Percentiles rank a stretch among this genome's conserved stretches.
Conservation (phyloP, 2,329 filamentous ascomycete species). For the Allantophomopsis cytisporea region DNA sequence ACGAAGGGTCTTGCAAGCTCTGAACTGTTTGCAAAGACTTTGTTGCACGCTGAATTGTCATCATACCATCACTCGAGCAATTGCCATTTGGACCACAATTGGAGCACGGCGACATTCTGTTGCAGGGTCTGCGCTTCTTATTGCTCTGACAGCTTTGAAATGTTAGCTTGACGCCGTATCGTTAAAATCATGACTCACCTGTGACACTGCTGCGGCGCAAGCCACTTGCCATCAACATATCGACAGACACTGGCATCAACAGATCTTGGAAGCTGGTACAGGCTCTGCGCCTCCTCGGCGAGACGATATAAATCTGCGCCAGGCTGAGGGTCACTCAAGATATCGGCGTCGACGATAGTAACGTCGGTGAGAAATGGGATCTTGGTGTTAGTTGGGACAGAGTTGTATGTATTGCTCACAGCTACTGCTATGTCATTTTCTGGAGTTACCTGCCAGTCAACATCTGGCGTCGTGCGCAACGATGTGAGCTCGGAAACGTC, state of each 20-base stretch:
- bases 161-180: not conserved
- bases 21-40: no score
- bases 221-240: conserved; percentile 1
- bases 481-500: no score
- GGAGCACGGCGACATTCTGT: no score
- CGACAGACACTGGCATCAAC: conserved; percentile 1
- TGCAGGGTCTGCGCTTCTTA: no score
- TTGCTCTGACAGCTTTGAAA: no score
- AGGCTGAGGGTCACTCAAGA: not conserved
- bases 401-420: not conserved
- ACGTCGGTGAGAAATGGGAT: not conserved
- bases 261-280: not conserved
- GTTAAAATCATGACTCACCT: not conserved
- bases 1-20: no score
- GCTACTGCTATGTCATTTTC: no score
- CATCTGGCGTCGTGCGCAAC: no score
- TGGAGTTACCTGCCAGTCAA: no score
- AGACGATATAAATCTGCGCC: conserved; percentile 1
- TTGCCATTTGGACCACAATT: no score
- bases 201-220: conserved; percentile 1
- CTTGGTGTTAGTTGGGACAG: not conserved
- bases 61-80: no score
- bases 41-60: no score
- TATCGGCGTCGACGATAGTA: conserved; percentile 1
- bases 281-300: not conserved